Evolutionary conservation across 1,139 yeast species (phyloP).

Genomic region (Tardiomyces digboiensis): DNA sequence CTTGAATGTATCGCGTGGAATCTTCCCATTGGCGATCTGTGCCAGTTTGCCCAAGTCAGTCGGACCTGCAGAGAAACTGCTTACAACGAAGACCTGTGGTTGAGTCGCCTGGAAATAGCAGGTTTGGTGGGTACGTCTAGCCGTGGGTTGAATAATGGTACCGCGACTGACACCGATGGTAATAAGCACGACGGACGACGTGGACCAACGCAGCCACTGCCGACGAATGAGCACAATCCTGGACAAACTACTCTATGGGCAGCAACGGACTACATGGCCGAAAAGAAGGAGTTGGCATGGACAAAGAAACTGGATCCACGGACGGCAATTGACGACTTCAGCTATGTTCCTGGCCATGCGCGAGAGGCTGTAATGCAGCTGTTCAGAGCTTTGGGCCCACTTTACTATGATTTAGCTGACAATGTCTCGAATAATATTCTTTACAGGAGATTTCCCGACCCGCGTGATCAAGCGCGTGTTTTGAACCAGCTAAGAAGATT

Average conservation of each 20-base stretch:
- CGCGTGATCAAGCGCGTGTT: constrained; percentile 23
- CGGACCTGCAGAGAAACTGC: background rate
- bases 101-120: background rate
- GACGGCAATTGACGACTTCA: background rate
- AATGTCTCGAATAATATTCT: constrained; percentile 14
- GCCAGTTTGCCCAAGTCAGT: background rate
- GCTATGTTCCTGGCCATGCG: background rate
- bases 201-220: too few relatives aligned
- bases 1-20: background rate
- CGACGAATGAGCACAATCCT: too few relatives aligned
- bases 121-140: background rate
- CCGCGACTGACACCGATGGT: too few relatives aligned
- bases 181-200: too few relatives aligned
- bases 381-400: constrained; percentile 16
- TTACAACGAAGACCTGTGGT: background rate
- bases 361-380: constrained; percentile 5
- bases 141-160: too few relatives aligned
- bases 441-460: constrained; percentile 15
- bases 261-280: too few relatives aligned
- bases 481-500: constrained; percentile 22
- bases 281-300: too few relatives aligned
- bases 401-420: constrained; percentile 19
- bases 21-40: background rate
- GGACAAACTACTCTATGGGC: too few relatives aligned
- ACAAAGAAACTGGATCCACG: background rate